phyloP scores from a whole-genome alignment of 768 basidiomycete genomes.

The Paxillus ammoniavirescens region DNA sequence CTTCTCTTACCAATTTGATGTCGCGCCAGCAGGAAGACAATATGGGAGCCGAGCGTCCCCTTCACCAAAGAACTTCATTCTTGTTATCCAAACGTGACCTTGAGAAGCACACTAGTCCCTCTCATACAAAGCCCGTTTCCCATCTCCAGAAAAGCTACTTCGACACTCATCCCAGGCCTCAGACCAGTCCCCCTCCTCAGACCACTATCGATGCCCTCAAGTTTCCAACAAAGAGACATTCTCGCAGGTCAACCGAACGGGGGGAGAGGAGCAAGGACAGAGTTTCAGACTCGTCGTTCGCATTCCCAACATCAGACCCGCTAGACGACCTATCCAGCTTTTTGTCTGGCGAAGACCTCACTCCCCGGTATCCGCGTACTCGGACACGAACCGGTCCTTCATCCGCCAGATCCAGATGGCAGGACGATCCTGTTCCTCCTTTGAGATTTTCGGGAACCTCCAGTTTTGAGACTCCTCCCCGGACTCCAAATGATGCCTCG shows the following conservation, averaged over 20 bases:
- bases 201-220: conserved; percentile 11
- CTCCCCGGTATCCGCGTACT: conserved; percentile 43
- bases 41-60: conserved; percentile 33
- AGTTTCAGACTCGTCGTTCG: conserved; percentile 24
- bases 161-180: conserved; percentile 45
- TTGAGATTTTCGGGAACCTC: conserved; percentile 69
- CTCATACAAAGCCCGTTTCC: conserved; percentile 14
- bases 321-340: conserved; percentile 25
- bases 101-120: conserved; percentile 27
- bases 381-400: conserved; percentile 64
- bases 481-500: conserved; percentile 58
- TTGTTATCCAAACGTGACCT: conserved; percentile 54
- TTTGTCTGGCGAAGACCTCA: conserved; percentile 26
- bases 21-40: conserved; percentile 10
- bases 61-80: conserved; percentile 57
- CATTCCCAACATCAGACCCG: conserved; percentile 27
- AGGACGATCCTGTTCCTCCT: conserved; percentile 46
- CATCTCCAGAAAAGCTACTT: conserved; percentile 39
- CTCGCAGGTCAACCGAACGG: conserved; percentile 24
- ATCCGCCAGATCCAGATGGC: conserved; percentile 37
- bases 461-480: conserved; percentile 71
- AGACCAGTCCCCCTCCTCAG: conserved; percentile 35
- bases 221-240: conserved; percentile 21
- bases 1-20: conserved; percentile 14
- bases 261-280: conserved; percentile 26